A percentile compares a stretch with the other conserved stretches of the same genome.
These are phyloP conservation scores for Mangifera indica DNA, from an alignment of 345 rosid genomes.

Conservation along the genomic window DNA sequence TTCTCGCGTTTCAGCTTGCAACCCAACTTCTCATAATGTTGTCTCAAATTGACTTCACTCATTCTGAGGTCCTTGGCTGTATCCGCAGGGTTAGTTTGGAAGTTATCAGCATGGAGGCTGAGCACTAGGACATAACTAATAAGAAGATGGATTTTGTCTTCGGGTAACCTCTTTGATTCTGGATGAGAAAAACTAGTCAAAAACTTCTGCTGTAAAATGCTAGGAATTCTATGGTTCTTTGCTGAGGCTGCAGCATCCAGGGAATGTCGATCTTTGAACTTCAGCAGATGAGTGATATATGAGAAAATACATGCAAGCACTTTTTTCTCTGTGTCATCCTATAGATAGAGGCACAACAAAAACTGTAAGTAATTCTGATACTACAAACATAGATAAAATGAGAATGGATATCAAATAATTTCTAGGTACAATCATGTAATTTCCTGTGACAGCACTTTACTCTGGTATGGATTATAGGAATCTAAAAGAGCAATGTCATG, in stretches of 20 bases:
- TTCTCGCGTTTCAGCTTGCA: constrained; percentile 57
- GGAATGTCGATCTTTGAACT: constrained; percentile 67
- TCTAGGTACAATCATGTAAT: background rate
- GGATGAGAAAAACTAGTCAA: constrained; percentile 44
- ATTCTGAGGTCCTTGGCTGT: constrained; percentile 72
- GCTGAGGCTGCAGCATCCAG: constrained; percentile 52
- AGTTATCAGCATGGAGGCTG: constrained; percentile 65
- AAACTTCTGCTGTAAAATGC: constrained; percentile 53
- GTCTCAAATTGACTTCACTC: constrained; percentile 40
- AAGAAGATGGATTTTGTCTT: constrained; percentile 59
- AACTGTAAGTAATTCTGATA: background rate
- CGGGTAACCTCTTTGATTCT: constrained; percentile 39
- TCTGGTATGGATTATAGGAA: no score
- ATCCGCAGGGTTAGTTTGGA: constrained; percentile 59
- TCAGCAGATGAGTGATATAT: constrained; percentile 66
- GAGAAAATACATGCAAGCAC: constrained; percentile 47
- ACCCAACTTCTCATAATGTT: constrained; percentile 63
- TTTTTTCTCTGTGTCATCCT: constrained; percentile 59
- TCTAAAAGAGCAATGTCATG: no score
- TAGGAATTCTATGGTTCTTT: constrained; percentile 59
- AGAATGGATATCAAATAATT: no score
- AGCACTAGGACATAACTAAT: constrained; percentile 79
- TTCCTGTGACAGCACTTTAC: no score
- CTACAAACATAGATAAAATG: background rate
- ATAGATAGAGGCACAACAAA: constrained; percentile 20